Evolutionary conservation across 371 early-diverging fungal genomes (phyloP).

Genomic region (Coemansia sp.): DNA sequence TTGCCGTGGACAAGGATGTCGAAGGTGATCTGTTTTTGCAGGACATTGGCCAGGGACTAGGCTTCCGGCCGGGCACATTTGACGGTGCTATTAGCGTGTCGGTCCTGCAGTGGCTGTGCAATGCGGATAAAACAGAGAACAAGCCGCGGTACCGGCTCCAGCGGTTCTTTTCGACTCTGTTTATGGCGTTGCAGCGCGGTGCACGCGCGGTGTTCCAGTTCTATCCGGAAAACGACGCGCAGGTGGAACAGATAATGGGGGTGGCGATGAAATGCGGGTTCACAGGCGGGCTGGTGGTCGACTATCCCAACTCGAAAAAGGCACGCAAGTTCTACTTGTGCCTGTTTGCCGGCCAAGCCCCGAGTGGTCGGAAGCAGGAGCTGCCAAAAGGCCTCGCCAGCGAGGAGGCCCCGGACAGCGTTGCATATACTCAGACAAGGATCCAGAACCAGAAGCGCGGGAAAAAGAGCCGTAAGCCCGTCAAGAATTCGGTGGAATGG

Average conservation of each 20-base stretch:
- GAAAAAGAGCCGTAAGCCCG: conserved; percentile 54
- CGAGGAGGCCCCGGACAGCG: conserved; percentile 59
- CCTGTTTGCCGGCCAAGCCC: conserved; percentile 86
- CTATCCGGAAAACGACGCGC: conserved; percentile 96
- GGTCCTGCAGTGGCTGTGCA: conserved; percentile 99
- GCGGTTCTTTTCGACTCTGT: conserved; percentile 93
- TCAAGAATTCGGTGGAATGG: conserved; percentile 86
- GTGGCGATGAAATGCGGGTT: conserved; percentile 92
- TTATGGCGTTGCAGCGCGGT: conserved; percentile 82
- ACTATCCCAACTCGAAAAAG: conserved; percentile 96
- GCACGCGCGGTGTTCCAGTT: conserved; percentile 98
- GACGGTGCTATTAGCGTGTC: conserved; percentile 98
- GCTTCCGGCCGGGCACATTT: conserved; percentile 95
- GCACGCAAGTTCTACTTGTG: conserved; percentile 97
- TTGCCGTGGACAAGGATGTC: conserved; percentile 67
- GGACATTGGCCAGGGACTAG: conserved; percentile 96
- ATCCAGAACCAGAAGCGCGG: conserved; percentile 37
- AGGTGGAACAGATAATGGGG: conserved; percentile 91
- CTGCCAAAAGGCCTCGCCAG: conserved; percentile 80
- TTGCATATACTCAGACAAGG: conserved; percentile 34
- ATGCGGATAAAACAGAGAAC: conserved; percentile 87
- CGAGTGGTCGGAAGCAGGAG: conserved; percentile 57
- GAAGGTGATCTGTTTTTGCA: conserved; percentile 91
- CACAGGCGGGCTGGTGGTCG: conserved; percentile 95
- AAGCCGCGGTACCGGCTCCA: conserved; percentile 81